phyloP scores from a whole-genome alignment of 768 basidiomycete species.

The Rhodotorula sphaerocarpa region DNA sequence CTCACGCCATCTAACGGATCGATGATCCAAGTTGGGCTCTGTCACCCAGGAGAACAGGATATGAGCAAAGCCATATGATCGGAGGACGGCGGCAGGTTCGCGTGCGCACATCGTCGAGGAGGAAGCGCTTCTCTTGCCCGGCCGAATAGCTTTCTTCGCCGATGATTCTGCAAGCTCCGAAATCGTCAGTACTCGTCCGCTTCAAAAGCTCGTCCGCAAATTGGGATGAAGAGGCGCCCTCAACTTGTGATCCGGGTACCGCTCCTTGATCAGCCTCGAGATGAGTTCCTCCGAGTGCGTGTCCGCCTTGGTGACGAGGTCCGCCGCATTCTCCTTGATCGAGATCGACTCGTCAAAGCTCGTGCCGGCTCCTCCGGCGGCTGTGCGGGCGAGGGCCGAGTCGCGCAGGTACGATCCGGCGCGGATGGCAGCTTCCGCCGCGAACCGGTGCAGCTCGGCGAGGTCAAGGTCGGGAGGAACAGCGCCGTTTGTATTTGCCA shows the following conservation, averaged over 20 bases:
- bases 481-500: no score
- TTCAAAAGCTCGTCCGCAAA: no score
- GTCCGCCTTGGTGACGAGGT: conserved; percentile 30
- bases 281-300: conserved; percentile 33
- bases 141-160: conserved; percentile 39
- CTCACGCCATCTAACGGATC: conserved; percentile 36
- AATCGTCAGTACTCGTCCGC: neutral
- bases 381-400: conserved; percentile 26
- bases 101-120: conserved; percentile 33
- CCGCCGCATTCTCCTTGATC: conserved; percentile 36
- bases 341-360: conserved; percentile 23
- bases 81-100: no score
- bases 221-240: neutral
- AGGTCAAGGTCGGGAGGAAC: conserved; percentile 19
- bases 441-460: conserved; percentile 27
- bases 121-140: conserved; percentile 37
- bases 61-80: no score
- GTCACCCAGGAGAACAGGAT: neutral
- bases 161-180: conserved; percentile 36
- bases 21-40: conserved; percentile 38
- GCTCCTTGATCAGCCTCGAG: conserved; percentile 20
- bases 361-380: conserved; percentile 3
- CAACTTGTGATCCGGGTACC: conserved; percentile 34
- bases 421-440: conserved; percentile 22
- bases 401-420: conserved; percentile 37